phyloP scores from a whole-genome alignment of 192 early-diverging fungal genomes.

The Phycomyces blakesleeanus region DNA sequence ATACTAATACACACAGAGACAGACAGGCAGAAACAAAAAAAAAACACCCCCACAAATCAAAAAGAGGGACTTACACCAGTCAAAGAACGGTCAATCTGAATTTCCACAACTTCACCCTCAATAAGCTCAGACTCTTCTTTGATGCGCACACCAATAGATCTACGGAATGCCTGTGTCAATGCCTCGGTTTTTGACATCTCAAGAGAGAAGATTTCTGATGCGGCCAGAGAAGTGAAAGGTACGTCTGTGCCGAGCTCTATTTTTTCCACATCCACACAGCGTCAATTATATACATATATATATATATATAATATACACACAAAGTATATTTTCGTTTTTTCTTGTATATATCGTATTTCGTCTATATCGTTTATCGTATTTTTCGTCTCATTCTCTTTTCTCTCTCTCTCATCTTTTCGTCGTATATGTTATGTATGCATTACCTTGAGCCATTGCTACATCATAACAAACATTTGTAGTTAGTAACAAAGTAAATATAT shows the following conservation, averaged over 20 bases:
- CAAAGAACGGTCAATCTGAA: constrained; percentile 91
- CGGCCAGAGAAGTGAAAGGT: constrained; percentile 95
- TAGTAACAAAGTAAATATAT: neutral
- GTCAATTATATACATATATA: neutral
- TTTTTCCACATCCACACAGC: too few relatives aligned
- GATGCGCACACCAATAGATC: constrained; percentile 95
- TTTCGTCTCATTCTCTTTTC: neutral
- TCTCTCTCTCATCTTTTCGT: neutral
- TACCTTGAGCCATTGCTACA: constrained; percentile 35
- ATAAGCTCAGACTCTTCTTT: constrained; percentile 99
- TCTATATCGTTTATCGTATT: neutral
- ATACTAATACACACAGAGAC: neutral
- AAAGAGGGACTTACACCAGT: constrained; percentile 87
- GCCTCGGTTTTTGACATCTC: constrained; percentile 99
- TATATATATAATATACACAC: too few relatives aligned
- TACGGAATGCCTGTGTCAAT: constrained; percentile 94
- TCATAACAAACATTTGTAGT: neutral
- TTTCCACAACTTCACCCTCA: constrained; percentile 98
- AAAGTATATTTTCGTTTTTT: too few relatives aligned
- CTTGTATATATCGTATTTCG: neutral
- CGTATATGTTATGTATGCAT: neutral
- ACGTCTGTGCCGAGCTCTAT: constrained; percentile 89
- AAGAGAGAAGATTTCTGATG: constrained; percentile 97
- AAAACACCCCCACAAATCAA: too few relatives aligned
- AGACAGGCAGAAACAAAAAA: constrained; percentile 7